Evolutionary conservation across 2,329 filamentous ascomycete species (phyloP).

Genomic region (Reticulascus tulasneorum): DNA sequence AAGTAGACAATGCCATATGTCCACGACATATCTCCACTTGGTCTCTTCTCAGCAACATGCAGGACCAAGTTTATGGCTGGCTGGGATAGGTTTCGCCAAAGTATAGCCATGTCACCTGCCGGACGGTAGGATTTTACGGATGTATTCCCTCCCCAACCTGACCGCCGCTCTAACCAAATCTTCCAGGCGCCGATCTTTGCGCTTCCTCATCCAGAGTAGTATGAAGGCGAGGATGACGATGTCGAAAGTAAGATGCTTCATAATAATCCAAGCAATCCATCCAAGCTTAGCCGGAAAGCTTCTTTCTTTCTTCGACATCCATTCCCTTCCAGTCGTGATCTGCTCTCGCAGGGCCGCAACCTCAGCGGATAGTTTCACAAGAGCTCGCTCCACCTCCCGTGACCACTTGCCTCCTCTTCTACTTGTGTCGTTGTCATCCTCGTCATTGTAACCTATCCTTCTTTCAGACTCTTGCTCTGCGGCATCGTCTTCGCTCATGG

Average conservation of each 20-base stretch:
- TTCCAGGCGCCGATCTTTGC: slow-evolving; percentile 68
- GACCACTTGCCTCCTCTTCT: slow-evolving; percentile 63
- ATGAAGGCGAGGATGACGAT: slow-evolving; percentile 60
- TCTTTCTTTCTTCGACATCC: slow-evolving; percentile 60
- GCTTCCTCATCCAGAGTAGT: slow-evolving; percentile 67
- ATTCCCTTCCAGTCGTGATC: slow-evolving; percentile 72
- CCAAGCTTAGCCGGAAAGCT: slow-evolving; percentile 66
- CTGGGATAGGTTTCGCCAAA: too few relatives aligned
- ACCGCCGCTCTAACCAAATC: slow-evolving; percentile 67
- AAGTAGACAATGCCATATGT: too few relatives aligned
- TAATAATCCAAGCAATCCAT: slow-evolving; percentile 64
- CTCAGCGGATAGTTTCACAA: slow-evolving; percentile 88
- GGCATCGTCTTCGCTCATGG: slow-evolving; percentile 80
- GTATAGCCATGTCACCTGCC: slow-evolving; percentile 42
- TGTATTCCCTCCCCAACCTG: slow-evolving; percentile 53
- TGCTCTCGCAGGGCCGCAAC: slow-evolving; percentile 90
- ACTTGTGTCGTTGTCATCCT: slow-evolving; percentile 39
- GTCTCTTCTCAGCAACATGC: too few relatives aligned
- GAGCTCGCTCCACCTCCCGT: slow-evolving; percentile 74
- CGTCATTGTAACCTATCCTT: slow-evolving; percentile 38
- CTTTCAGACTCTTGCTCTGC: slow-evolving; percentile 52
- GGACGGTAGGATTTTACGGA: slow-evolving; percentile 54
- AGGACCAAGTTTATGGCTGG: too few relatives aligned
- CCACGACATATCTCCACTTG: too few relatives aligned
- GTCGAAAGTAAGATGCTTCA: slow-evolving; percentile 74